phyloP scores from a whole-genome alignment of 2,329 filamentous ascomycete genomes.

The Calonectria multiphialidica region DNA sequence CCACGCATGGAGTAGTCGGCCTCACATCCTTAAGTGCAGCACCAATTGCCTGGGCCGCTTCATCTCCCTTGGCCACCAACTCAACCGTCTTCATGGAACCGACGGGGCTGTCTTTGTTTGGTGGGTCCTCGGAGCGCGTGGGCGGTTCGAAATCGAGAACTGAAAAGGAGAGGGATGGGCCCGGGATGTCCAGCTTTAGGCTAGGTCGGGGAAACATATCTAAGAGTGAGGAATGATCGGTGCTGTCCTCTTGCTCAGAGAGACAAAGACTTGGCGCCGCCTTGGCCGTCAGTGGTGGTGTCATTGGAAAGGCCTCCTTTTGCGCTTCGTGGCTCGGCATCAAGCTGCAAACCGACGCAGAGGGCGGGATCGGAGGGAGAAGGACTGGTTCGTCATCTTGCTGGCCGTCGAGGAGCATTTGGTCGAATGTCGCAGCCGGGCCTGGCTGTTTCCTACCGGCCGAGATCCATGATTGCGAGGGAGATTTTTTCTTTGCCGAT shows the following conservation, averaged over 20 bases:
- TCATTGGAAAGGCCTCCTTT: slow-evolving; percentile 45
- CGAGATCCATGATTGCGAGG: slow-evolving; percentile 40
- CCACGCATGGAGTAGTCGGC: slow-evolving; percentile 31
- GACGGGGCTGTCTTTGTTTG: slow-evolving; percentile 32
- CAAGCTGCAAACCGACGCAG: slow-evolving; percentile 57
- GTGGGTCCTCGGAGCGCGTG: slow-evolving; percentile 20
- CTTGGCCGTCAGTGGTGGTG: slow-evolving; percentile 38
- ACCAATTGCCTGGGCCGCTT: slow-evolving; percentile 61
- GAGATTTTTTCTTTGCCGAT: slow-evolving; percentile 27
- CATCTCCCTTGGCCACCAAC: slow-evolving; percentile 63
- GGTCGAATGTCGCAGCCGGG: not conserved
- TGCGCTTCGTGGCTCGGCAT: slow-evolving; percentile 58
- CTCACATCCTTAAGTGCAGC: slow-evolving; percentile 53
- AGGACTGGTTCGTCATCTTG: slow-evolving; percentile 50
- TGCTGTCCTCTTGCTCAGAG: slow-evolving; percentile 35
- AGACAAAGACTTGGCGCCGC: slow-evolving; percentile 50
- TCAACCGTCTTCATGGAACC: slow-evolving; percentile 54
- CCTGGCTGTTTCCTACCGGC: slow-evolving; percentile 26
- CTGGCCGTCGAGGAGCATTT: not conserved
- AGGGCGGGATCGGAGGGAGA: slow-evolving; percentile 48
- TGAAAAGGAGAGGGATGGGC: slow-evolving; percentile 40
- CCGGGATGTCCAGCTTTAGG: slow-evolving; percentile 20
- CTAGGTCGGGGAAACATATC: slow-evolving; percentile 8
- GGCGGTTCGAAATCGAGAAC: slow-evolving; percentile 28
- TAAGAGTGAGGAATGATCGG: slow-evolving; percentile 33